phyloP scores from a whole-genome alignment of 768 basidiomycete species.

The Tulasnella sp. region DNA sequence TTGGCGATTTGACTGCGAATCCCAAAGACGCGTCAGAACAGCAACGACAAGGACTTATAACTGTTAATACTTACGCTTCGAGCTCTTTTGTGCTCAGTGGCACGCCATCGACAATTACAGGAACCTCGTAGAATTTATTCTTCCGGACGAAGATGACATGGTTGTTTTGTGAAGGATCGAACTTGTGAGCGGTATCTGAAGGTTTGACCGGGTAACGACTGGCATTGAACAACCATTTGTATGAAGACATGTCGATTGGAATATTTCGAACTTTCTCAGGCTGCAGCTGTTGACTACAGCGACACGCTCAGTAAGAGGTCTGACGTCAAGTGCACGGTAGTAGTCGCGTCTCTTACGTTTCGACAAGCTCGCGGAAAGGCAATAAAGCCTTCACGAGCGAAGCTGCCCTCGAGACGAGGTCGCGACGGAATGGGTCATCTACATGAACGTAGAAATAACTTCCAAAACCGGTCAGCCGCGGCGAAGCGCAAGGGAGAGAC shows the following conservation, averaged over 20 bases:
- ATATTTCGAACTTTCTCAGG: slow-evolving; percentile 77
- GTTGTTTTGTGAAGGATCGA: slow-evolving; percentile 66
- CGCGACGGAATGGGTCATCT: slow-evolving; percentile 52
- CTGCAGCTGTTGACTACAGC: slow-evolving; percentile 63
- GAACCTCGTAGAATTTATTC: slow-evolving; percentile 84
- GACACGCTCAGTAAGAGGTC: background rate
- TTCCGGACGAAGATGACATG: slow-evolving; percentile 89
- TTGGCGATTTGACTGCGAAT: slow-evolving; percentile 56
- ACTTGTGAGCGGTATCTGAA: slow-evolving; percentile 78
- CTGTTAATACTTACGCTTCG: slow-evolving; percentile 50
- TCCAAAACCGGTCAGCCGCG: slow-evolving; percentile 48
- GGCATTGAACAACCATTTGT: slow-evolving; percentile 70
- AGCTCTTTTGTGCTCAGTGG: slow-evolving; percentile 78
- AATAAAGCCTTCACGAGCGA: slow-evolving; percentile 78
- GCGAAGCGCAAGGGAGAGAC: slow-evolving; percentile 5
- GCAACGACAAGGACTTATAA: slow-evolving; percentile 69
- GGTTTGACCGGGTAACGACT: slow-evolving; percentile 82
- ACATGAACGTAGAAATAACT: slow-evolving; percentile 94
- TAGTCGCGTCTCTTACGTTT: slow-evolving; percentile 55
- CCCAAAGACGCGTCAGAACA: slow-evolving; percentile 34
- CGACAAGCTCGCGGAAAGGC: slow-evolving; percentile 76
- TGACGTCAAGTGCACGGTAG: background rate
- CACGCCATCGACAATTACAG: slow-evolving; percentile 60
- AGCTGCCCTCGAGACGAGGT: slow-evolving; percentile 71
- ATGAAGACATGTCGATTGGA: slow-evolving; percentile 47